Evolutionary conservation across 129 eudicot genomes (phyloP).

Genomic region (Centaurea solstitialis): DNA sequence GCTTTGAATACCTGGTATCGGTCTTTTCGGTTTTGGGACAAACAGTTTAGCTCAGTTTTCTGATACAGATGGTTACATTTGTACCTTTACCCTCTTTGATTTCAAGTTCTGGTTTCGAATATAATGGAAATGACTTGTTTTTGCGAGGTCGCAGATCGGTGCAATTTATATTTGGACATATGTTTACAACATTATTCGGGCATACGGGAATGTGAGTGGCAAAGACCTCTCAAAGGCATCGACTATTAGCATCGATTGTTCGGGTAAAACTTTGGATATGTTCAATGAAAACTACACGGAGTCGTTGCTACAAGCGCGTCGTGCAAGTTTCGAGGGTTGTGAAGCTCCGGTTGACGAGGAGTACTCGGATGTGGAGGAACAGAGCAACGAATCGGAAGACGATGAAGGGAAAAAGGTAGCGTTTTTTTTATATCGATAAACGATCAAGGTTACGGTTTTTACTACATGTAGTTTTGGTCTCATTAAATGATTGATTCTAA

Average conservation of each 20-base stretch:
- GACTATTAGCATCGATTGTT: slow-evolving; percentile 31
- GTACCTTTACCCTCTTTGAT: background rate
- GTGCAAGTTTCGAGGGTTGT: slow-evolving; percentile 29
- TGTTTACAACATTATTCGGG: slow-evolving; percentile 57
- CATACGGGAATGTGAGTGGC: slow-evolving; percentile 35
- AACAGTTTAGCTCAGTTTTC: no score
- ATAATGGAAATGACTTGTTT: background rate
- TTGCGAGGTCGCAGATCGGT: slow-evolving; percentile 43
- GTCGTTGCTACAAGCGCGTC: slow-evolving; percentile 32
- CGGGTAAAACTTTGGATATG: slow-evolving; percentile 38
- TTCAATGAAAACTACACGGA: slow-evolving; percentile 28
- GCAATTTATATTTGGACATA: slow-evolving; percentile 55
- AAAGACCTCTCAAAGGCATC: slow-evolving; percentile 25
- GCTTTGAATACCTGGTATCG: no score
- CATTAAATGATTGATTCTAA: background rate
- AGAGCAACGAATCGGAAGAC: background rate
- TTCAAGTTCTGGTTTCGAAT: background rate
- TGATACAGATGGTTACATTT: background rate
- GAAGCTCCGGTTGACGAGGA: slow-evolving; percentile 25
- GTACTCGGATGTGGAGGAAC: background rate
- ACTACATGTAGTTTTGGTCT: background rate
- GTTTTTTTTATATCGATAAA: background rate
- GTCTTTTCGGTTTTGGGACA: no score
- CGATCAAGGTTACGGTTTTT: background rate
- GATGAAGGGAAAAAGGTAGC: slow-evolving; percentile 13